Evolutionary conservation across 1,284 basidiomycete genomes (phyloP).

Genomic region (Pyrrhoderma noxium): DNA sequence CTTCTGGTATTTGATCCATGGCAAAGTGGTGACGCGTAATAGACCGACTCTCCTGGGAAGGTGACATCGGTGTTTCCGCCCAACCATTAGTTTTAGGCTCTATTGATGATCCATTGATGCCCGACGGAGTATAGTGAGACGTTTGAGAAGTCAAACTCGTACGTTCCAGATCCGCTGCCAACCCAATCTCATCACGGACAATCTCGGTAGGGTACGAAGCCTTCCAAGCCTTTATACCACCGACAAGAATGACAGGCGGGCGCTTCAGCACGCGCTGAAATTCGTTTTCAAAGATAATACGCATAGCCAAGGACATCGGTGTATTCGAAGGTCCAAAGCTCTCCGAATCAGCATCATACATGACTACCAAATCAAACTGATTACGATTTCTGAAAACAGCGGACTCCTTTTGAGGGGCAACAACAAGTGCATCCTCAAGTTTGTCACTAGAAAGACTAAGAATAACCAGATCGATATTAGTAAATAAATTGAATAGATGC

Average conservation of each 20-base stretch:
- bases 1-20: slow-evolving; percentile 18
- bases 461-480: neutral
- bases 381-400: slow-evolving; percentile 73
- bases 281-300: slow-evolving; percentile 66
- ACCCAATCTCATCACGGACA: slow-evolving; percentile 26
- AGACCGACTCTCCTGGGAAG: slow-evolving; percentile 5
- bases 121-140: neutral
- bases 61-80: neutral
- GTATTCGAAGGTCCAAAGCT: slow-evolving; percentile 43
- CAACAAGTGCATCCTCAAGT: slow-evolving; percentile 72
- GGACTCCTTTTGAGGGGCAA: slow-evolving; percentile 67
- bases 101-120: slow-evolving; percentile 5
- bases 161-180: slow-evolving; percentile 8
- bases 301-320: slow-evolving; percentile 54
- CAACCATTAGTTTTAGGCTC: neutral
- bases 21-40: slow-evolving; percentile 10
- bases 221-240: slow-evolving; percentile 82
- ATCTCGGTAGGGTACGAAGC: slow-evolving; percentile 52
- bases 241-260: slow-evolving; percentile 78
- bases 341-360: slow-evolving; percentile 75
- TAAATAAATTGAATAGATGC: neutral
- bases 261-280: slow-evolving; percentile 70
- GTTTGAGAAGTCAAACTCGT: slow-evolving; percentile 4
- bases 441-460: slow-evolving; percentile 56
- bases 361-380: slow-evolving; percentile 84